Base-by-base conservation (phyloP, 169 alveolate species). In the Prorocentrum cordatum region DNA sequence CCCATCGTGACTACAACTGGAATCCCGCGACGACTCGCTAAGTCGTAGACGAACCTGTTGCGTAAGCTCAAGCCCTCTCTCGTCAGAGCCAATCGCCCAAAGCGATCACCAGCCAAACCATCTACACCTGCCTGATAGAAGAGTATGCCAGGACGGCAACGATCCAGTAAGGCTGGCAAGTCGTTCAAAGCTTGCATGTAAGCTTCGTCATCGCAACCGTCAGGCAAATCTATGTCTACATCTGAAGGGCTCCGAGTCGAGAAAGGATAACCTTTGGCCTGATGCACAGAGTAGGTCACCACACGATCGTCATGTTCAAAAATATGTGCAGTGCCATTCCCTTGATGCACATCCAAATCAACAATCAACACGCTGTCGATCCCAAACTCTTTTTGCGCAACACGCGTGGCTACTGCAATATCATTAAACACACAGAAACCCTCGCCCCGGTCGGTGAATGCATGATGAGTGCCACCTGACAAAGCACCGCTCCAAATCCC, bases 401-500 rank as follows among this genome's bases (percentile, higher is more conserved):
- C 42, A 54, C 90, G 90, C 36, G 90, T 79, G 16, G 90, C 90
- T 29, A 80, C 90, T 1, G 90, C 90, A 35, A 80, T 80, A 12
- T 80, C 90, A 33, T 80, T 80, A 79, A 80, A 80, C 9, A 80
- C 90, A 12, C 90, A 80, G 38, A 80, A 80, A 10, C 90, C 90
- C 68, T 80, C 90, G 18, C 90, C 90, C 5, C 36, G 10, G 39
- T 61, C 77, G 1, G 90, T 66, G 24, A 62, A 80, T 12, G 90
- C 90, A n/a, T 80, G 90, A 24, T 80, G 90, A 12, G 90, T 80
- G 24, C 90, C 90, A 20, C 90, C 90, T 29, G 90, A 80, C 20
- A 62, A 66, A 7, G 90, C 90, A 16, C 90, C 90, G 39, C 90
- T 80, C 90, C 90, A 80, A 35, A 42, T 18, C 18, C 79, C 80